A percentile compares a stretch with the other conserved stretches of the same genome.
These are phyloP conservation scores for Xylariaceae sp. DNA, from an alignment of 2,329 filamentous ascomycete species.

Conservation along the genomic window DNA sequence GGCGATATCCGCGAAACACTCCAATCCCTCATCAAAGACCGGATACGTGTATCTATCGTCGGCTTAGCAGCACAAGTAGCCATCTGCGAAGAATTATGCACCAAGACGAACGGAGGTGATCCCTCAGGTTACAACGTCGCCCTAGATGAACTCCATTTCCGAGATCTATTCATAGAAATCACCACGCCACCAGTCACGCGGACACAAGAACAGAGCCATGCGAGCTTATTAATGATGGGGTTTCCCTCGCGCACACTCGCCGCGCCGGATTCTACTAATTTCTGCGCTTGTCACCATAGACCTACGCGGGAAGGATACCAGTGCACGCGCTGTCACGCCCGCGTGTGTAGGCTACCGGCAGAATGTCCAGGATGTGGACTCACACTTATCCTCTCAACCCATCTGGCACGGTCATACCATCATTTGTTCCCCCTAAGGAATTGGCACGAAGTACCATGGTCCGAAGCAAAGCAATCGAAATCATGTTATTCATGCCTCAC, in stretches of 20 bases:
- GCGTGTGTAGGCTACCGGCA: constrained; percentile 83
- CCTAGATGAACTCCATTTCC: constrained; percentile 79
- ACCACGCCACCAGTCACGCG: constrained; percentile 86
- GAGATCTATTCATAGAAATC: constrained; percentile 78
- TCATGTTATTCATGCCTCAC: constrained; percentile 76
- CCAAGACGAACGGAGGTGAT: constrained; percentile 79
- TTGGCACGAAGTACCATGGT: constrained; percentile 87
- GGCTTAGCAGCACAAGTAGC: constrained; percentile 87
- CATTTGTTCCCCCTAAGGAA: constrained; percentile 86
- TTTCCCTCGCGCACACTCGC: constrained; percentile 85
- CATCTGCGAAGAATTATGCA: constrained; percentile 84
- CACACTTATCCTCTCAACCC: constrained; percentile 89
- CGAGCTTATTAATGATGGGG: constrained; percentile 89
- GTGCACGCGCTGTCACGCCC: constrained; percentile 81
- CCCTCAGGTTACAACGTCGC: constrained; percentile 73
- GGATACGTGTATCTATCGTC: constrained; percentile 81
- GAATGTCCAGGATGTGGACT: constrained; percentile 89
- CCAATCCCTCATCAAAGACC: constrained; percentile 67
- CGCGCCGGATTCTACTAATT: constrained; percentile 56
- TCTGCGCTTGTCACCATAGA: constrained; percentile 87
- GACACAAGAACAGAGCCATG: constrained; percentile 51
- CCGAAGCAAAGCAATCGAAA: constrained; percentile 53
- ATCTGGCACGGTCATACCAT: constrained; percentile 87
- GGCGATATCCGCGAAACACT: constrained; percentile 95
- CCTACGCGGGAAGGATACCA: constrained; percentile 79